Evolutionary conservation across 164 flowering plant species (phyloP).

Genomic region (Liquidambar formosana): DNA sequence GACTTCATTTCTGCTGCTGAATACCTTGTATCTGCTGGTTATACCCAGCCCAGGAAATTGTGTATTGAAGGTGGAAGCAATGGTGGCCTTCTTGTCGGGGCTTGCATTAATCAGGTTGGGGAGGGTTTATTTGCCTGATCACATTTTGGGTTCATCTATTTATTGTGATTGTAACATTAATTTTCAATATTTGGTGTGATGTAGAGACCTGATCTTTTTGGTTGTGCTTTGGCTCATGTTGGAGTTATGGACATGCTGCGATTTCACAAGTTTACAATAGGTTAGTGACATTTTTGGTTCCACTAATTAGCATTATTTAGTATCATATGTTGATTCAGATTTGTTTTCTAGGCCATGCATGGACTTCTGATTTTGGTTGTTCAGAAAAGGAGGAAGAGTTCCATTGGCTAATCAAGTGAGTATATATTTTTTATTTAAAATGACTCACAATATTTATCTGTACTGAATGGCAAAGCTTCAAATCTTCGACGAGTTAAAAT

Average conservation of each 20-base stretch:
- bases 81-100: slow-evolving; percentile 95
- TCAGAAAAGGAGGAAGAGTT: slow-evolving; percentile 95
- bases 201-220: slow-evolving; percentile 98
- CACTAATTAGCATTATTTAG: background rate
- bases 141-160: background rate
- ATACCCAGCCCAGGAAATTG: slow-evolving; percentile 76
- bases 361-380: slow-evolving; percentile 97
- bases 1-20: slow-evolving; percentile 92
- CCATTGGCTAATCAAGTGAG: slow-evolving; percentile 91
- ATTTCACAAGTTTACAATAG: slow-evolving; percentile 96
- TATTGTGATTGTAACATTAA: background rate
- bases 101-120: slow-evolving; percentile 89
- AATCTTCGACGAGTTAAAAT: background rate
- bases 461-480: background rate
- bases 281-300: slow-evolving; percentile 35
- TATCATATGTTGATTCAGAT: slow-evolving; percentile 9
- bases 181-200: slow-evolving; percentile 8
- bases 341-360: slow-evolving; percentile 82
- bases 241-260: slow-evolving; percentile 99
- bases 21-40: slow-evolving; percentile 84
- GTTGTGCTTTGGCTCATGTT: slow-evolving; percentile 98
- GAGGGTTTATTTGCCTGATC: background rate
- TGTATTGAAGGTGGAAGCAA: slow-evolving; percentile 99
- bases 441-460: background rate
- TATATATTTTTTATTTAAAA: background rate